Percentiles rank a stretch among this genome's conserved stretches.
Conservation (phyloP, 192 early-diverging fungal species). For the Gamsiella multidivaricata region DNA sequence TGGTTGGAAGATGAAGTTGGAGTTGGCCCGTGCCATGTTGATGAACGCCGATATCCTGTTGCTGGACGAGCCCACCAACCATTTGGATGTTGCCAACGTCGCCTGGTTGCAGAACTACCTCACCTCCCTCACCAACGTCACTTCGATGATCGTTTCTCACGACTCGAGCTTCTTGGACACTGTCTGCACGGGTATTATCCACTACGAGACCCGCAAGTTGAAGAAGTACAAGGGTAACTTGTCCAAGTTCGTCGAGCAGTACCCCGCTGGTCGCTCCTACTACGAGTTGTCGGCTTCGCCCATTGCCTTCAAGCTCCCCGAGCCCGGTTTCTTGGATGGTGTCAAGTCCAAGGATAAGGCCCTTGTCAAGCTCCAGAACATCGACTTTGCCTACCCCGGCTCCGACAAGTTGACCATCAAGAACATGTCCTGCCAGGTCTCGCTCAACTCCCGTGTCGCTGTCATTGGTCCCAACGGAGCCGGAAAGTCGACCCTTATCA, state of each 20-base stretch:
- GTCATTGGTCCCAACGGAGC: conserved; percentile 73
- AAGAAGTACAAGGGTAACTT: conserved; percentile 82
- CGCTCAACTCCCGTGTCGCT: conserved; percentile 82
- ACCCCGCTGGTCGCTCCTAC: conserved; percentile 79
- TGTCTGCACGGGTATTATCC: conserved; percentile 85
- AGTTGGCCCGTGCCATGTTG: conserved; percentile 87
- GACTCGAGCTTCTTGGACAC: conserved; percentile 86
- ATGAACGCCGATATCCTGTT: conserved; percentile 85
- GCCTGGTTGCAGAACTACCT: conserved; percentile 79
- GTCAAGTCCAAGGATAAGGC: conserved; percentile 81
- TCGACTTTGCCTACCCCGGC: conserved; percentile 78
- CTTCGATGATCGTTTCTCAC: conserved; percentile 89
- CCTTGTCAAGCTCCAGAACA: conserved; percentile 80
- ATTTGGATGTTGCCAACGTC: conserved; percentile 78
- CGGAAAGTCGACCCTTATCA: conserved; percentile 62
- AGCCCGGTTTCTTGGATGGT: conserved; percentile 78
- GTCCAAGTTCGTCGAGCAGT: conserved; percentile 80
- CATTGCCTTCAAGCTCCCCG: conserved; percentile 78
- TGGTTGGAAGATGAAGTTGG: conserved; percentile 93
- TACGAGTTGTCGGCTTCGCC: conserved; percentile 73
- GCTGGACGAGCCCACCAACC: conserved; percentile 88
- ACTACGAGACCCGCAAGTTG: conserved; percentile 85
- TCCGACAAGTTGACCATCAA: conserved; percentile 66
- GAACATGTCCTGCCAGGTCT: conserved; percentile 72
- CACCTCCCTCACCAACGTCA: conserved; percentile 74